A percentile compares a stretch with the other conserved stretches of the same genome.
Evolutionary conservation across 202 grass and related monocot genomes (phyloP).

Genomic region (Zoysia matrella): DNA sequence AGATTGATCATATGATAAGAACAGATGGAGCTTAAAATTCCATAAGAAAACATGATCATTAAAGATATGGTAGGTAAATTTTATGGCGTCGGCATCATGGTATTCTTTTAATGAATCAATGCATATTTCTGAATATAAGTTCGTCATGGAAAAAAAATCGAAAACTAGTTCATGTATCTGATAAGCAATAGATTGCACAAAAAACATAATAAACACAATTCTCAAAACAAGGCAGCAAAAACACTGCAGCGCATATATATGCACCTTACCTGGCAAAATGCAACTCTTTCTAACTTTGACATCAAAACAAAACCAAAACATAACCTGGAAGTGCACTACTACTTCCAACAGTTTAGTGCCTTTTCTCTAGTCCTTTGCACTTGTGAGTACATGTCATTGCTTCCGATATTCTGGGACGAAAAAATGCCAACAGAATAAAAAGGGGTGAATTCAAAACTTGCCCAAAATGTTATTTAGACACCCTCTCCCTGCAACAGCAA

Average conservation of each 20-base stretch:
- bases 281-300: neutral
- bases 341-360: neutral
- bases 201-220: neutral
- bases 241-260: neutral
- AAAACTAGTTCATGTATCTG: neutral
- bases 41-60: neutral
- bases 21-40: neutral
- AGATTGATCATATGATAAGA: conserved; percentile 21
- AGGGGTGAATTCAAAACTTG: conserved; percentile 39
- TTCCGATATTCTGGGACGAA: neutral
- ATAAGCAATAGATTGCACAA: conserved; percentile 10
- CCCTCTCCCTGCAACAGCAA: conserved; percentile 37
- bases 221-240: neutral
- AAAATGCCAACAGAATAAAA: neutral
- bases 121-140: neutral
- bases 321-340: neutral
- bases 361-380: neutral
- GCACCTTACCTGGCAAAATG: neutral
- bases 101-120: neutral
- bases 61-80: conserved; percentile 1
- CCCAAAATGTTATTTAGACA: conserved; percentile 25
- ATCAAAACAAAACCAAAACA: neutral
- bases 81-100: neutral
- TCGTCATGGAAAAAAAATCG: neutral
- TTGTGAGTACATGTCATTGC: neutral